phyloP scores from a whole-genome alignment of 306 rosid species.

The Astragalus membranaceus region DNA sequence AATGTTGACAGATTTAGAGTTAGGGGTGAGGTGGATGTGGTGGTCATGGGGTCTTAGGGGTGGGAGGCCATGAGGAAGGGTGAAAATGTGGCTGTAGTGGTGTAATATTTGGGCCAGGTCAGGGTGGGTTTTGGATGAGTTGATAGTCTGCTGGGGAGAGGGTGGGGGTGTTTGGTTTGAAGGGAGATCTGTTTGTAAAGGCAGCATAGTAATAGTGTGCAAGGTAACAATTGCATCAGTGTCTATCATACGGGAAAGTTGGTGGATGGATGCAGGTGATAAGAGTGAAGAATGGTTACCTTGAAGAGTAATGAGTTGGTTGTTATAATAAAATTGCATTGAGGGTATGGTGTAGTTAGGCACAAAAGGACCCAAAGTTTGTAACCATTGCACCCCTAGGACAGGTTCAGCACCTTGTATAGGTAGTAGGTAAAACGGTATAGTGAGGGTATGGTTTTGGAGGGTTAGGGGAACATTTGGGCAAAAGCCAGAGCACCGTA shows the following conservation, averaged over 20 bases:
- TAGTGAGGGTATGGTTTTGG: rapidly evolving
- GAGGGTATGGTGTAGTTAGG: neutral
- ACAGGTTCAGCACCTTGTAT: neutral
- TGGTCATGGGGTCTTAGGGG: neutral
- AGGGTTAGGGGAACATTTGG: neutral
- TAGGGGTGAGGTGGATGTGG: neutral
- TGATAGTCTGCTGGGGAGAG: no score
- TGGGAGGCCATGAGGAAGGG: neutral
- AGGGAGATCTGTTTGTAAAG: no score
- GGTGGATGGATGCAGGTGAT: neutral
- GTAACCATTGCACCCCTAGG: neutral
- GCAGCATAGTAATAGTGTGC: no score
- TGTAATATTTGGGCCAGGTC: no score
- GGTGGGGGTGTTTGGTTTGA: no score
- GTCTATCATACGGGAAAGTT: no score
- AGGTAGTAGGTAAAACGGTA: neutral
- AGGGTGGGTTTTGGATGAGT: no score
- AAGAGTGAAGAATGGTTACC: neutral
- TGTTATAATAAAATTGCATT: neutral
- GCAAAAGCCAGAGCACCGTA: neutral
- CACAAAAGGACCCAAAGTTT: neutral
- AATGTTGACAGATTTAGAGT: neutral
- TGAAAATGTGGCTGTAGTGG: no score
- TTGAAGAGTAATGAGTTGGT: neutral
- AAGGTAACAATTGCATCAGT: no score